Evolutionary conservation across 2,329 filamentous ascomycete genomes (phyloP), one percentile per base, ranked within the genome.

Genomic region (Fusarium algeriense): DNA sequence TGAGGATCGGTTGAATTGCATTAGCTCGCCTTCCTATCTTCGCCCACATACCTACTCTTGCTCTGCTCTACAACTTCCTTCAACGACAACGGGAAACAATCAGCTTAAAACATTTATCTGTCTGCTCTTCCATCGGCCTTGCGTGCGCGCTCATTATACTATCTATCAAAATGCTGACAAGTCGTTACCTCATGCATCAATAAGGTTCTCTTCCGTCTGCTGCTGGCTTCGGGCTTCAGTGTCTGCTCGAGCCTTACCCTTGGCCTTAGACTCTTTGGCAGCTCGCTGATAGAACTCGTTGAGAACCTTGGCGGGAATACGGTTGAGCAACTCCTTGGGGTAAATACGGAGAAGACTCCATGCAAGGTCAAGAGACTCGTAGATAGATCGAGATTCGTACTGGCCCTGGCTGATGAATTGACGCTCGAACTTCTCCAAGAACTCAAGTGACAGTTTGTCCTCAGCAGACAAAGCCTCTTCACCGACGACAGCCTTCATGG

Each of bases 401-500:
- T 94, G 86, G 58, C 93, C 93, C 83, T 99, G 96, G 71, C 88
- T 87, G 81, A 99, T 97, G 84, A 98, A 99, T 64, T 92, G 93
- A 71, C 93, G 92, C 86, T 99, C 96, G 80, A 99, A 99, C 85
- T 98, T 98, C 80, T 98, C 95, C 77, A 99, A 85, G 87, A 99
- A 99, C 83, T 99, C 96, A 40, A 99, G 89, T 12, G 95, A 97
- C 64, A 98, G 90, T 87, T 98, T 98, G 85, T 99, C 96, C 85
- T 99, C 96, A 59, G 93, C 89, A 32, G 94, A 97, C 79, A 99
- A 84, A 37, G 96, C 96, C 82, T 99, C 96, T 85, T 99, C 97
- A 85, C 96, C 96, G 65, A 99, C 96, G 82, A 99, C 96, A 68
- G 96, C 96, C 87, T 98, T 99, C 96, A 99, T 99, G 81, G 94